Conservation (phyloP, 352 stramenopile genomes). For the Phytopythium oedochilum region DNA sequence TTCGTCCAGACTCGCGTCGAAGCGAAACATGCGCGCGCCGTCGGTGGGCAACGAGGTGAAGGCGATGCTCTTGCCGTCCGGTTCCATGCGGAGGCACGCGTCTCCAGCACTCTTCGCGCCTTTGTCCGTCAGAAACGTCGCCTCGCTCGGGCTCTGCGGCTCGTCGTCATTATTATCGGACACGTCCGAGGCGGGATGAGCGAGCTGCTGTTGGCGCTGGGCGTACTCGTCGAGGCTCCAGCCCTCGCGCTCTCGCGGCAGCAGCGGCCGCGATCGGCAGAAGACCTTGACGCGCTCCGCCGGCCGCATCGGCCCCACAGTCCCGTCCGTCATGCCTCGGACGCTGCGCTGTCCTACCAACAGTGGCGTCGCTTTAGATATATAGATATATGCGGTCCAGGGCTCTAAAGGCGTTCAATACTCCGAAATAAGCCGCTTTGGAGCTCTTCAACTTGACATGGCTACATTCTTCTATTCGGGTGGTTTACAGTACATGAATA, state of each 20-base stretch:
- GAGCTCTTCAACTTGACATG: too few species aligned
- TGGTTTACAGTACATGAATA: background rate
- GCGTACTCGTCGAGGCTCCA: conserved; percentile 58
- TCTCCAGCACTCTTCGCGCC: conserved; percentile 13
- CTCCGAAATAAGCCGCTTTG: too few species aligned
- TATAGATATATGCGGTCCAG: too few species aligned
- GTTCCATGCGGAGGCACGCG: conserved; percentile 20
- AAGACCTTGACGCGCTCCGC: conserved; percentile 68
- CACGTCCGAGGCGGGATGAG: too few species aligned
- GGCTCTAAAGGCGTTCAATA: too few species aligned
- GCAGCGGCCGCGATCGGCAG: conserved; percentile 52
- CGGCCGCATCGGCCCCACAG: conserved; percentile 4
- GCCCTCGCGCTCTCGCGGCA: conserved; percentile 53
- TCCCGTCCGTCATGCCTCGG: background rate
- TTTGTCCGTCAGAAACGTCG: conserved; percentile 71
- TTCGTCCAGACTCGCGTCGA: conserved; percentile 50
- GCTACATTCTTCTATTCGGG: background rate
- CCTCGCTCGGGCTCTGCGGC: background rate
- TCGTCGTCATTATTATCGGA: background rate
- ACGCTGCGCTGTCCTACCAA: too few species aligned
- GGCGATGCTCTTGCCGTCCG: conserved; percentile 23
- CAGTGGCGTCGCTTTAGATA: too few species aligned
- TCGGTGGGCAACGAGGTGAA: conserved; percentile 11
- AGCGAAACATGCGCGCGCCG: conserved; percentile 44
- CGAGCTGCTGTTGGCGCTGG: conserved; percentile 21